A percentile compares a stretch with the other conserved stretches of the same genome.
Conservation (phyloP, 2,329 filamentous ascomycete genomes). For the Exophiala alcalophila region DNA sequence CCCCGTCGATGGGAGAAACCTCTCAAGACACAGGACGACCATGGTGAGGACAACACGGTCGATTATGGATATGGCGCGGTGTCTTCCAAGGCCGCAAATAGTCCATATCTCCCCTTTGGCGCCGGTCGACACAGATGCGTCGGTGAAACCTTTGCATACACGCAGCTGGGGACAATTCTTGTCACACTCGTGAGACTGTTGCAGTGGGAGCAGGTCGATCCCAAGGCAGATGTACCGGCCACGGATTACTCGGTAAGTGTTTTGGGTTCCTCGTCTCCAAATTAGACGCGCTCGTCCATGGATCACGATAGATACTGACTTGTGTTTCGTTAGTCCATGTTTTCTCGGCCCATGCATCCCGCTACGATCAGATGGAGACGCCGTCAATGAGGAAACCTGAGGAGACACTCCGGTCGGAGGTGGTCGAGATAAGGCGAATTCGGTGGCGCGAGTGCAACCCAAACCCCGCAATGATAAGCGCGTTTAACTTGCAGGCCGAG, state of each 20-base stretch:
- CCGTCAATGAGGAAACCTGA: constrained; percentile 1
- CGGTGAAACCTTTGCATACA: constrained; percentile 72
- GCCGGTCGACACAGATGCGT: constrained; percentile 72
- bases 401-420: no score
- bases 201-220: constrained; percentile 57
- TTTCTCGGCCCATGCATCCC: constrained; percentile 20
- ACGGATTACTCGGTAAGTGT: constrained; percentile 62
- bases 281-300: not conserved
- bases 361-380: constrained; percentile 16
- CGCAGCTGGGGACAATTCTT: constrained; percentile 65
- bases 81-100: constrained; percentile 75
- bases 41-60: constrained; percentile 60
- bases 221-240: constrained; percentile 54
- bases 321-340: constrained; percentile 10
- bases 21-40: constrained; percentile 49
- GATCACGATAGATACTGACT: not conserved
- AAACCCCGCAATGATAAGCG: no score
- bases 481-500: no score
- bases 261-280: not conserved
- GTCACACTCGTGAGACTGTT: constrained; percentile 61
- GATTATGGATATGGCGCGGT: constrained; percentile 93
- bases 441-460: no score
- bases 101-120: constrained; percentile 70
- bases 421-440: no score
- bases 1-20: constrained; percentile 61